Evolutionary conservation across 2,329 filamentous ascomycete genomes (phyloP).

Genomic region (Penicillium decumbens): DNA sequence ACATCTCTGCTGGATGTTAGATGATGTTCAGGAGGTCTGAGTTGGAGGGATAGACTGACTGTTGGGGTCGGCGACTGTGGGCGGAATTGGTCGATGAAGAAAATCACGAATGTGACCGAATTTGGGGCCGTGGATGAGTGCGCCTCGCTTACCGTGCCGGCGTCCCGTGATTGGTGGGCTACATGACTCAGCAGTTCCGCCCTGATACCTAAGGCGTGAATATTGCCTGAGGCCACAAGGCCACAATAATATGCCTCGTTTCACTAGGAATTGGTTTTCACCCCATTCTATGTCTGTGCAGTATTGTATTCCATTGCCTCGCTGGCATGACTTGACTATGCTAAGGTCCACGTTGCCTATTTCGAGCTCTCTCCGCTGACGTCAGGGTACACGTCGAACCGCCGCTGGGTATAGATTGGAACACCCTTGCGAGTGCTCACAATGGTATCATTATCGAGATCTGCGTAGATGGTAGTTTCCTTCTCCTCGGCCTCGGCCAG

Average conservation of each 20-base stretch:
- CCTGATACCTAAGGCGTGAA: not conserved
- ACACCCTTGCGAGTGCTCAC: conserved; percentile 75
- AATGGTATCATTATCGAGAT: conserved; percentile 65
- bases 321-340: not conserved
- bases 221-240: not conserved
- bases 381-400: conserved; percentile 95
- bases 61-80: conserved; percentile 36
- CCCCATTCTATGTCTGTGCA: not conserved
- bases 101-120: conserved; percentile 16
- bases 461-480: conserved; percentile 70
- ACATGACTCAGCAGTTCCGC: conserved; percentile 1
- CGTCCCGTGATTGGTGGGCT: conserved; percentile 26
- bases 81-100: conserved; percentile 35
- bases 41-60: conserved; percentile 28
- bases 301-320: not conserved
- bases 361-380: conserved; percentile 56
- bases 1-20: conserved; percentile 54
- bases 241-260: not conserved
- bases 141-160: conserved; percentile 34
- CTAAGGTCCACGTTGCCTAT: not conserved
- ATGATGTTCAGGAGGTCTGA: not conserved
- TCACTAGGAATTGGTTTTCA: not conserved
- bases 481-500: conserved; percentile 71
- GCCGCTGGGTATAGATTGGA: conserved; percentile 74
- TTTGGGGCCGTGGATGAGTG: conserved; percentile 36